Percentiles rank a stretch among this genome's conserved stretches.
phyloP scores from a whole-genome alignment of 257 asterid genomes.

The Solanum tarijense region DNA sequence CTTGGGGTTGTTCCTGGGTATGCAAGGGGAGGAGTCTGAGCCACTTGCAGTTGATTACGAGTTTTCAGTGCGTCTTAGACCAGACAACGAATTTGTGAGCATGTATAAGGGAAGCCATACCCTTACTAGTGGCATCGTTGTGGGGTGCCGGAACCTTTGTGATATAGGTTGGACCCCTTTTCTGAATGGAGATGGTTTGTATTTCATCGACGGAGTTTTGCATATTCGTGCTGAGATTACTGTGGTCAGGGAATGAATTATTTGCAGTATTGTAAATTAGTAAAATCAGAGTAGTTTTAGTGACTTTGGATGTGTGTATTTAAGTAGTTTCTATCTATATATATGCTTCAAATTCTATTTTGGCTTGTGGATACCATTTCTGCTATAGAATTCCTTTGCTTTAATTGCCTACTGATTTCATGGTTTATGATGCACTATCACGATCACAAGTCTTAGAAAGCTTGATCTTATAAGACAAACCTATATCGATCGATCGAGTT shows the following conservation, averaged over 20 bases:
- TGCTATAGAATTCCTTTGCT: too few relatives aligned
- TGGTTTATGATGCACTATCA: too few relatives aligned
- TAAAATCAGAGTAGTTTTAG: neutral
- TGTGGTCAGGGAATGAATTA: neutral
- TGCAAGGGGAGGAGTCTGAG: conserved; percentile 63
- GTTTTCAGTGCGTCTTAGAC: conserved; percentile 51
- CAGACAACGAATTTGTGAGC: conserved; percentile 41
- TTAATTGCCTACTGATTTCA: too few relatives aligned
- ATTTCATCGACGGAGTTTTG: conserved; percentile 51
- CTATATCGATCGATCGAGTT: too few relatives aligned
- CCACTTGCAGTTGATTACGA: conserved; percentile 57
- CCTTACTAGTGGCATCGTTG: conserved; percentile 67
- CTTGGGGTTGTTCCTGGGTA: conserved; percentile 74
- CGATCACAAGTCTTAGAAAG: too few relatives aligned
- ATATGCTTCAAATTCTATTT: too few relatives aligned
- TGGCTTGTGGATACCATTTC: too few relatives aligned
- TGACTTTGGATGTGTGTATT: neutral
- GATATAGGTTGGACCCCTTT: conserved; percentile 57
- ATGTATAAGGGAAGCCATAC: conserved; percentile 54
- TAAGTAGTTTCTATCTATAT: too few relatives aligned
- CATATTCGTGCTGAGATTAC: conserved; percentile 58
- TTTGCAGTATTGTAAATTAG: neutral
- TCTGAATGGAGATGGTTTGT: conserved; percentile 46
- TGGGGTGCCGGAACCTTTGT: conserved; percentile 59
- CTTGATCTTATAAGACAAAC: too few relatives aligned